These are phyloP conservation scores for Erucastrum elatum DNA, from an alignment of 345 rosid species.

Conservation along the genomic window DNA sequence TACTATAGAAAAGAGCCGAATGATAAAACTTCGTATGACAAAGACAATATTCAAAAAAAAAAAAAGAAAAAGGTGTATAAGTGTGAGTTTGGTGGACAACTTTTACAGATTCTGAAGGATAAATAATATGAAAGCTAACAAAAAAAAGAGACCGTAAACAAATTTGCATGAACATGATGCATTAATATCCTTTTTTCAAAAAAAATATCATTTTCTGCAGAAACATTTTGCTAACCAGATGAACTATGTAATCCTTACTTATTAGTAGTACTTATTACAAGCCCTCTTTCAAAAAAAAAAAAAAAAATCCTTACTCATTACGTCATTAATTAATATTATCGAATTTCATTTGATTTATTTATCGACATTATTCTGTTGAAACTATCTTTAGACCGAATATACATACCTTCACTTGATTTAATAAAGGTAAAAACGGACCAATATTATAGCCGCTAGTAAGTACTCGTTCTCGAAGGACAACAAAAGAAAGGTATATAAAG, in stretches of 20 bases:
- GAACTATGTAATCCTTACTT: no score
- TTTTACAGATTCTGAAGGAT: constrained; percentile 14
- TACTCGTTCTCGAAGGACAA: neutral
- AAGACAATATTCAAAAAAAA: neutral
- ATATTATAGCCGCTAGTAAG: neutral
- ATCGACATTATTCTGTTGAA: neutral
- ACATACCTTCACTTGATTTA: neutral
- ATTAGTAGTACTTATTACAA: no score
- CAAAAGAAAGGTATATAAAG: neutral
- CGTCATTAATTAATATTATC: no score
- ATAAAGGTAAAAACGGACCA: neutral
- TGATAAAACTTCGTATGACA: neutral
- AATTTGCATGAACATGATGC: neutral
- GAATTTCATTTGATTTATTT: neutral
- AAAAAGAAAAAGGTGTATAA: neutral
- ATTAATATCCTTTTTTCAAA: neutral
- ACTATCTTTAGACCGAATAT: neutral
- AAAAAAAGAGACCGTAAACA: neutral
- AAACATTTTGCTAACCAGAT: no score
- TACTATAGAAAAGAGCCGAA: neutral
- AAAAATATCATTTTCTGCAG: no score
- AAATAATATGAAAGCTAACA: neutral
- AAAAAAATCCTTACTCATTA: no score
- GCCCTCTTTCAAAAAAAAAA: no score
- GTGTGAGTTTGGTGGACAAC: constrained; percentile 30